phyloP scores from a whole-genome alignment of 2,329 filamentous ascomycete species.

The Ilyonectria mors-panacis region DNA sequence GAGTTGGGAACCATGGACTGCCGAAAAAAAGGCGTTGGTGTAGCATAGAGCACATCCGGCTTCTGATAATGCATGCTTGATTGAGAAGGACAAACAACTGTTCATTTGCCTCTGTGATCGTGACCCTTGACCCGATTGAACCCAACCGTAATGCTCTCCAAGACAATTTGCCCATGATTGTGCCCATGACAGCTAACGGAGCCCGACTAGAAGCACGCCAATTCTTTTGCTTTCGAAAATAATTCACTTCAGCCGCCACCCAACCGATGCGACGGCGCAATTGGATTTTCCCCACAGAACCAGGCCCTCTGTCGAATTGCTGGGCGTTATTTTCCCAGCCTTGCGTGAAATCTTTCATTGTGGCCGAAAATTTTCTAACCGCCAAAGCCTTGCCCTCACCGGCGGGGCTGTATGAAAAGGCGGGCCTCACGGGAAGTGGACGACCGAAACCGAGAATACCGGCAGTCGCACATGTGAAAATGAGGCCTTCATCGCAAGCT shows the following conservation, averaged over 20 bases:
- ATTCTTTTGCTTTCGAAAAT: not conserved
- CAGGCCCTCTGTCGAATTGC: conserved; percentile 10
- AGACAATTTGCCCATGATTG: not conserved
- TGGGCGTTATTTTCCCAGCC: conserved; percentile 40
- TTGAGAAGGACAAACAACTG: conserved; percentile 47
- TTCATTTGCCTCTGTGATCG: conserved; percentile 2
- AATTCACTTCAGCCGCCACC: not conserved
- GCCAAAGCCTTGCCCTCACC: conserved; percentile 47
- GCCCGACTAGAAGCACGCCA: not conserved
- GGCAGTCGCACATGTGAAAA: not conserved
- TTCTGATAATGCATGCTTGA: conserved; percentile 59
- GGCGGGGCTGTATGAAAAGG: conserved; percentile 32
- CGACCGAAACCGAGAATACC: not conserved
- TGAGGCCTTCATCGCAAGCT: not conserved
- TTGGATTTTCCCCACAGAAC: not conserved
- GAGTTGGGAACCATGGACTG: conserved; percentile 51
- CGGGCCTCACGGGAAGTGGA: not conserved
- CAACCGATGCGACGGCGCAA: not conserved
- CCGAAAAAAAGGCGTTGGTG: conserved; percentile 59
- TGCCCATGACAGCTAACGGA: too few relatives aligned
- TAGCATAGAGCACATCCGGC: conserved; percentile 60
- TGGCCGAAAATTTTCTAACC: conserved; percentile 39
- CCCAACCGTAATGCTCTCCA: too few relatives aligned
- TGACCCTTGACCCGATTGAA: not conserved
- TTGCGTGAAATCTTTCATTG: conserved; percentile 39